These are phyloP conservation scores for Aspergillus sp. DNA, from an alignment of 2,329 filamentous ascomycete species.

Conservation along the genomic window DNA sequence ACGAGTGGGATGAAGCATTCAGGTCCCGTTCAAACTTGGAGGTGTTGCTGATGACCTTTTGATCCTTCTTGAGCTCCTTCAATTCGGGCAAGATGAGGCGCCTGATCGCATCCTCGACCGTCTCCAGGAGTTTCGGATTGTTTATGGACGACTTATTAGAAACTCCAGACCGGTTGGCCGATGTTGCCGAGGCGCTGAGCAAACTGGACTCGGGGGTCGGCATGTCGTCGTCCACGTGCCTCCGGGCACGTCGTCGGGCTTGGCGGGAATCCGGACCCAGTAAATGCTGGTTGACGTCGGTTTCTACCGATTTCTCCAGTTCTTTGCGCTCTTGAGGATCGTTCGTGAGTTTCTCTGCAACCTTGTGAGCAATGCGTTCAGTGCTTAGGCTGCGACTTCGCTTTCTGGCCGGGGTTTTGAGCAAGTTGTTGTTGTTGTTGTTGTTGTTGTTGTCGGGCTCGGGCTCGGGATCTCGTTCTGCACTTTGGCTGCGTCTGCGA, in stretches of 20 bases:
- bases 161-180: slow-evolving; percentile 47
- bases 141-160: slow-evolving; percentile 67
- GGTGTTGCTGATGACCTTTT: slow-evolving; percentile 65
- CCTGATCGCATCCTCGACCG: slow-evolving; percentile 87
- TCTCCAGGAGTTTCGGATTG: slow-evolving; percentile 82
- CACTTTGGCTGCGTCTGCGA: slow-evolving; percentile 45
- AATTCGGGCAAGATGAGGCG: slow-evolving; percentile 85
- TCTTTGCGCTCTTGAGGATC: slow-evolving; percentile 41
- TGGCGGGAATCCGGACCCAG: slow-evolving; percentile 39
- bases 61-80: slow-evolving; percentile 81
- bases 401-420: slow-evolving; percentile 52
- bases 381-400: slow-evolving; percentile 57
- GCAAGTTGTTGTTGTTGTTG: slow-evolving; percentile 39
- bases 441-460: slow-evolving; percentile 29
- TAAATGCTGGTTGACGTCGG: slow-evolving; percentile 34
- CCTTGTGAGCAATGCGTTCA: slow-evolving; percentile 60
- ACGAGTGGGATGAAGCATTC: slow-evolving; percentile 51
- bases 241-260: slow-evolving; percentile 41
- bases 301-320: slow-evolving; percentile 34
- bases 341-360: slow-evolving; percentile 57
- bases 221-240: slow-evolving; percentile 46
- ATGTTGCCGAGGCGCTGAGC: slow-evolving; percentile 49
- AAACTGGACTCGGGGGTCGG: slow-evolving; percentile 54
- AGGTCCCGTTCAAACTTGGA: slow-evolving; percentile 60
- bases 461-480: slow-evolving; percentile 32